These are phyloP conservation scores for Fusarium sp. DNA, from an alignment of 2,329 filamentous ascomycete species.

Conservation along the genomic window DNA sequence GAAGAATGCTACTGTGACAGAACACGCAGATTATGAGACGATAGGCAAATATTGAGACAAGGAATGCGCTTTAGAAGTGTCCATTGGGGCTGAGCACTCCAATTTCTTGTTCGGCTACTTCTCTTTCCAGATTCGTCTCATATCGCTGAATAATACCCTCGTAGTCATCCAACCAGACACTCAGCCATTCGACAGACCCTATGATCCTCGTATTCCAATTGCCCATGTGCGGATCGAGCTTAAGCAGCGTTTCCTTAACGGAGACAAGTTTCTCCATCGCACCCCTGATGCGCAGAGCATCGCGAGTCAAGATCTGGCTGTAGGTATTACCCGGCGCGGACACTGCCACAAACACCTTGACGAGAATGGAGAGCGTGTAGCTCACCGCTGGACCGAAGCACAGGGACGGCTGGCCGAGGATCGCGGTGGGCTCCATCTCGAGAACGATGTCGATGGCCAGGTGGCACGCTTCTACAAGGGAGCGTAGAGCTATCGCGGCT, in stretches of 20 bases:
- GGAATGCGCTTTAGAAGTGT: constrained; percentile 21
- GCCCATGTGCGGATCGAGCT: constrained; percentile 32
- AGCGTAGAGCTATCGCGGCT: constrained; percentile 11
- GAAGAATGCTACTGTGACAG: not conserved
- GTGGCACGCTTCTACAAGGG: constrained; percentile 32
- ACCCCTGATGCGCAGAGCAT: constrained; percentile 15
- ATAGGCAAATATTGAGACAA: not conserved
- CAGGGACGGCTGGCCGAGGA: constrained; percentile 28
- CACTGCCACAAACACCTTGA: constrained; percentile 36
- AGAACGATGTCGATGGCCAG: constrained; percentile 23
- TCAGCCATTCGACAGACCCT: constrained; percentile 36
- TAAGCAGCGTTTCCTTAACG: constrained; percentile 20
- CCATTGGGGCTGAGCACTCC: constrained; percentile 32
- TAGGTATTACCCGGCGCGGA: constrained; percentile 35
- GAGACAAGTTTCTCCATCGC: constrained; percentile 28
- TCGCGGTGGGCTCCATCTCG: constrained; percentile 11
- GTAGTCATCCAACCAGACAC: constrained; percentile 32
- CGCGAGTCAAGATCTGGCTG: constrained; percentile 10
- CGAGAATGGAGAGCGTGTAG: constrained; percentile 35
- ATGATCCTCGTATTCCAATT: constrained; percentile 40
- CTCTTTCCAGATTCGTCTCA: constrained; percentile 33
- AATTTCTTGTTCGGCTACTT: constrained; percentile 31
- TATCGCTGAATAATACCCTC: constrained; percentile 30
- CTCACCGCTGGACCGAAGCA: constrained; percentile 34
- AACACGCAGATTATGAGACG: not conserved